Percentiles rank a stretch among this genome's conserved stretches.
Conservation (phyloP, 257 asterid species). For the Solanum ahanhuiri region DNA sequence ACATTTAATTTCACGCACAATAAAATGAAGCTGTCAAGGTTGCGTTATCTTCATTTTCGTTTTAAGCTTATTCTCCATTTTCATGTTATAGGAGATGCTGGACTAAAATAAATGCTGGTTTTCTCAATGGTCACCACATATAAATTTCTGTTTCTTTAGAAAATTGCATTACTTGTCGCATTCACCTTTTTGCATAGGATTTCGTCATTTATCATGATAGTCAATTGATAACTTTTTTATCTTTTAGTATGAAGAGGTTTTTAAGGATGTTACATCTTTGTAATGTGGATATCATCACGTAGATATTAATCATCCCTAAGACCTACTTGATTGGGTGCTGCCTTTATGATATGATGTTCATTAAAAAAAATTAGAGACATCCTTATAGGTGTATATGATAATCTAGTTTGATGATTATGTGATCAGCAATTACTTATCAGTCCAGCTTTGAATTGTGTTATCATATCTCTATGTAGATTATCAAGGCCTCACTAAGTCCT, state of each 20-base stretch:
- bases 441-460: too few species aligned
- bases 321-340: too few species aligned
- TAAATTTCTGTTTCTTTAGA: too few species aligned
- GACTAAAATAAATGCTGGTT: neutral
- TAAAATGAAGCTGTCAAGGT: neutral
- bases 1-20: neutral
- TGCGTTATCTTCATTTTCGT: neutral
- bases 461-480: constrained; percentile 52
- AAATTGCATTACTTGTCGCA: too few species aligned
- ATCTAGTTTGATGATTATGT: too few species aligned
- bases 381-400: too few species aligned
- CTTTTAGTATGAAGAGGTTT: neutral
- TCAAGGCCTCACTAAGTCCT: constrained; percentile 89
- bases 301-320: neutral
- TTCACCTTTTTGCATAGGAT: too few species aligned
- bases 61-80: neutral
- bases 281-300: neutral
- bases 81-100: neutral
- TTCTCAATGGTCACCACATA: neutral
- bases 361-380: too few species aligned
- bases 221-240: neutral
- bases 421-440: too few species aligned
- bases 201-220: neutral
- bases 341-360: too few species aligned
- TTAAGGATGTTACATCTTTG: neutral